Evolutionary conservation across 176 grass and related monocot genomes (phyloP).

Genomic region (Aegilops tauschii): DNA sequence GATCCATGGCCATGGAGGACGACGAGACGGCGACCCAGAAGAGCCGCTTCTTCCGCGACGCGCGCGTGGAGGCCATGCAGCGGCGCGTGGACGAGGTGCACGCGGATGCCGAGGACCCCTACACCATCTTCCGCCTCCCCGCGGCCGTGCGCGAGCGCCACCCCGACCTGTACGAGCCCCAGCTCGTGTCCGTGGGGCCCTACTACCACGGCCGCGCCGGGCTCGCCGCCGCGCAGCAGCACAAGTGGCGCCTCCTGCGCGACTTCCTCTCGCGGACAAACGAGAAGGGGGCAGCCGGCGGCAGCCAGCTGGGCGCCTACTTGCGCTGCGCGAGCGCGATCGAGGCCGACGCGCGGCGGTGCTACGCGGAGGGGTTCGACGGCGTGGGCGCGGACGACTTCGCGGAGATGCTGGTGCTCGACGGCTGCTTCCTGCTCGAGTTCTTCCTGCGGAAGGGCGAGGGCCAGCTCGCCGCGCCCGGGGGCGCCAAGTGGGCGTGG

Average conservation of each 20-base stretch:
- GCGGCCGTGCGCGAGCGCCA: conserved; percentile 49
- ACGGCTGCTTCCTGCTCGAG: conserved; percentile 56
- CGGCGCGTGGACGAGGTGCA: conserved; percentile 41
- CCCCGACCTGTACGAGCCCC: conserved; percentile 50
- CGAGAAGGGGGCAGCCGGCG: neutral
- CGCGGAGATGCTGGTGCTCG: conserved; percentile 51
- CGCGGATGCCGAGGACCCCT: conserved; percentile 21
- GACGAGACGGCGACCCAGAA: neutral
- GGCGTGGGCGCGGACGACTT: conserved; percentile 23
- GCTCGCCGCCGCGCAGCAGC: conserved; percentile 38
- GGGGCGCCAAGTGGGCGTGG: conserved; percentile 56
- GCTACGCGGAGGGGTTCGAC: conserved; percentile 45
- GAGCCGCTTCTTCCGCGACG: conserved; percentile 30
- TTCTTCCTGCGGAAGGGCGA: conserved; percentile 47
- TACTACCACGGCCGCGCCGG: conserved; percentile 41
- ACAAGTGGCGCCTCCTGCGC: conserved; percentile 59
- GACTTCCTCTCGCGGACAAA: neutral
- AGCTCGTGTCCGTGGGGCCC: conserved; percentile 44
- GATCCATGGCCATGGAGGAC: conserved; percentile 6
- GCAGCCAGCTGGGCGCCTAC: conserved; percentile 15
- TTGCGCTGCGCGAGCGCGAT: conserved; percentile 33
- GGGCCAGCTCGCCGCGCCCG: conserved; percentile 37
- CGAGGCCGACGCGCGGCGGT: conserved; percentile 36
- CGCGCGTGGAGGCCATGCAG: conserved; percentile 49
- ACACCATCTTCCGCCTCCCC: conserved; percentile 55